Evolutionary conservation across 768 basidiomycete species (phyloP), one percentile per base, ranked within the genome.

Genomic region (Pseudohyphozyma bogoriensis): DNA sequence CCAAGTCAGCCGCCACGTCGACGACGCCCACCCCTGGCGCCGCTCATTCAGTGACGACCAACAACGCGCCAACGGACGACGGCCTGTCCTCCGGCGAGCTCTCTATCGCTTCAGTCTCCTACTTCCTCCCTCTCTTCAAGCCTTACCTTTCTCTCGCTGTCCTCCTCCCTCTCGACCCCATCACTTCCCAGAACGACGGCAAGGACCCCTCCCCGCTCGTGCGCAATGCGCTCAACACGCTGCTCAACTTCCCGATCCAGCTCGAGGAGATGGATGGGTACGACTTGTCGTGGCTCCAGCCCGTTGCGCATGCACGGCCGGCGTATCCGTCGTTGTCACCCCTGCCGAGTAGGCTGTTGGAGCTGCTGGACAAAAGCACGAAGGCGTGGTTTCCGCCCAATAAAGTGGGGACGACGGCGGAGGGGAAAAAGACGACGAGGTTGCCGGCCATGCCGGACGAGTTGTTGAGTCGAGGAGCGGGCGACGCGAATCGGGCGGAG

Each of bases 401-500:
- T 37, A 9, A 32, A 0, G 35, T 52, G 0, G n/a, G n/a, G n/a
- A n/a, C n/a, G n/a, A 61, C 65, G 26, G 28, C 18, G 24, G 37
- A 52, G 33, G 28, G 29, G 24, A 52, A 52, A 36, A 26, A 11
- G 29, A 28, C 24, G 22, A 33, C 7, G 31, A 24, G 4, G 20
- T 3, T 53, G 22, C 62, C 62, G 1, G 54, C 39, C 1, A 33
- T 35, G 49, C 65, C 65, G 10, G 65, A 66, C 47, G 65, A 66
- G 51, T 59, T 62, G 52, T 42, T 66, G n/a, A 32, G 55, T 37
- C 35, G 39, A 0, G 65, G 61, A 3, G 33, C 50, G 26, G 60
- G 62, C 7, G 55, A 62, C 16, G 57, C 64, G 29, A 46, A 20
- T n/a, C 75, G 80, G 29, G 71, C 92, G 42, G 91, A 96, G 69